Evolutionary conservation across 345 rosid species (phyloP).

Genomic region (Schrenkiella parvula): DNA sequence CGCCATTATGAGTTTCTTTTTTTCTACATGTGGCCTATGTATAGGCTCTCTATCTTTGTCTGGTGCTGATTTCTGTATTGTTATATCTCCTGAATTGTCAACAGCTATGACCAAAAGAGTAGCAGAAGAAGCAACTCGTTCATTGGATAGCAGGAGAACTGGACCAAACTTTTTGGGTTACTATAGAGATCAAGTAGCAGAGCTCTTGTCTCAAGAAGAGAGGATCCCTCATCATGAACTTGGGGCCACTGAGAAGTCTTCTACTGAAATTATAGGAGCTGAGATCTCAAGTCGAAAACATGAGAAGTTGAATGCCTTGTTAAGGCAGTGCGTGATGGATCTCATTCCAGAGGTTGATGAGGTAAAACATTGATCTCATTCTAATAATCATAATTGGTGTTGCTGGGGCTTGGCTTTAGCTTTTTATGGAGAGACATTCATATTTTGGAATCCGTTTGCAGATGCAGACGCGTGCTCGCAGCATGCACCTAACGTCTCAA

Average conservation of each 20-base stretch:
- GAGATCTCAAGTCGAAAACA: constrained; percentile 4
- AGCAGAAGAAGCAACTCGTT: neutral
- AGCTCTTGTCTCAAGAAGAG: constrained; percentile 23
- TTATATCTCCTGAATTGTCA: neutral
- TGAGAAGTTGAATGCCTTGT: constrained; percentile 27
- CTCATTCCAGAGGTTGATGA: constrained; percentile 15
- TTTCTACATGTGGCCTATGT: neutral
- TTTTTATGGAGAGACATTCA: neutral
- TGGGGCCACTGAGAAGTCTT: neutral
- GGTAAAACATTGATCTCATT: constrained; percentile 13
- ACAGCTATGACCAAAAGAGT: constrained; percentile 20
- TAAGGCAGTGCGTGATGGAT: constrained; percentile 22
- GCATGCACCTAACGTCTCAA: neutral
- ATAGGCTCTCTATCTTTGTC: neutral
- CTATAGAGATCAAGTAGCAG: constrained; percentile 21
- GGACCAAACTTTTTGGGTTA: constrained; percentile 13
- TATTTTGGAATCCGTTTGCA: constrained; percentile 5
- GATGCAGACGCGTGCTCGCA: constrained; percentile 19
- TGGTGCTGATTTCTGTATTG: constrained; percentile 10
- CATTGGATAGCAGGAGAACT: neutral
- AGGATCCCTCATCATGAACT: neutral
- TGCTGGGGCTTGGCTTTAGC: neutral
- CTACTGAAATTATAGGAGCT: constrained; percentile 25
- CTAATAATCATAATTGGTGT: neutral
- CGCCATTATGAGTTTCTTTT: neutral